Evolutionary conservation across 1,284 basidiomycete genomes (phyloP), one percentile per base, ranked within the genome.

Genomic region (Ustilago lituana): DNA sequence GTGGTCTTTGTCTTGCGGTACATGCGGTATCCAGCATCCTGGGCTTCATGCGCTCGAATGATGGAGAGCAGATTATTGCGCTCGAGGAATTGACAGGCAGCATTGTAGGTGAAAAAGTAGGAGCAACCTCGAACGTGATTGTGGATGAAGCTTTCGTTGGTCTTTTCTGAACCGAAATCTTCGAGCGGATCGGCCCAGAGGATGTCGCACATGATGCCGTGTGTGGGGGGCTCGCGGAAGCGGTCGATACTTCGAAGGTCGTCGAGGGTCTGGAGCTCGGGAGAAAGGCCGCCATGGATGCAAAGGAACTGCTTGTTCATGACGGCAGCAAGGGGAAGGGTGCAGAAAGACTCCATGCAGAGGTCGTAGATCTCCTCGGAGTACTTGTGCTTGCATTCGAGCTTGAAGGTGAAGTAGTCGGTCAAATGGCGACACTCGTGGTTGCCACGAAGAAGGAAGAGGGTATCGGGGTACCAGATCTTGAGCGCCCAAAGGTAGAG

Each of bases 301-400:
- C 94, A 96, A 64, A 96, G 85, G 84, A 96, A 96, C 83, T 96
- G 93, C 84, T 95, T 95, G 87, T 96, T 96, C 92, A 96, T 94
- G 81, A 96, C 85, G 15, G 93, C 94, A 0, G 93, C 93, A 1
- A 96, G 87, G 1, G 94, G 94, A 2, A 96, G 86, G 4, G 91
- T 88, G 83, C 93, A 95, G 85, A 96, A 96, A 0, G 91, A 91
- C 49, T 94, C 91, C 79, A 81, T 81, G 61, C 78, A 80, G 26
- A 80, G 69, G 53, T 81, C 79, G 54, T 81, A 81, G 64, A 81
- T 81, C 54, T 76, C 75, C 51, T 81, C 79, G 15, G 79, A 81
- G 57, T 81, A 81, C 64, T 81, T 81, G 73, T 81, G 79, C 55
- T 80, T 80, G 79, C 79, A 81, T 47, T 81, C 80, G 43, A 81